These are phyloP conservation scores for Dichotomopilus funicola DNA, from an alignment of 2,329 filamentous ascomycete genomes.

Conservation along the genomic window DNA sequence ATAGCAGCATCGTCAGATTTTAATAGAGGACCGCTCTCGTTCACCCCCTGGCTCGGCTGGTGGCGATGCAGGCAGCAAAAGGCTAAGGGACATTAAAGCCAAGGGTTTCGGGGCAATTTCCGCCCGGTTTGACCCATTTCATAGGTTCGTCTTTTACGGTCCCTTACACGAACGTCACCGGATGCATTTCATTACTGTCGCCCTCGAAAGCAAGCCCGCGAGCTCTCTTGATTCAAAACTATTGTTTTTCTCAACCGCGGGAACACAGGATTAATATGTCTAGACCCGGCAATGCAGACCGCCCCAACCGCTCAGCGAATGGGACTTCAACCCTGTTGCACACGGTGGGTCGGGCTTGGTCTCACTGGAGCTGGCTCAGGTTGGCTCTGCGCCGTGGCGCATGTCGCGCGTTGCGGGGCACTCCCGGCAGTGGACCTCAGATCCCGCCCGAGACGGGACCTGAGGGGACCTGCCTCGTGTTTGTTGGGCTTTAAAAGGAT, in stretches of 20 bases:
- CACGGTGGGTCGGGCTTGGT: constrained; percentile 4
- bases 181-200: too few relatives aligned
- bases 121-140: neutral
- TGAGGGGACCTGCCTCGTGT: constrained; percentile 8
- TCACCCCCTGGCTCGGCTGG: neutral
- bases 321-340: neutral
- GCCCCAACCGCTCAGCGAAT: constrained; percentile 5
- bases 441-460: constrained; percentile 7
- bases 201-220: too few relatives aligned
- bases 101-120: neutral
- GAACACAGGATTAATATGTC: neutral
- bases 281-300: constrained; percentile 5
- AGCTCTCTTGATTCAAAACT: neutral
- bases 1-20: neutral
- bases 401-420: constrained; percentile 6
- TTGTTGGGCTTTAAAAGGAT: constrained; percentile 7
- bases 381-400: neutral
- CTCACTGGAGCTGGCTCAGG: neutral
- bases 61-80: constrained; percentile 12
- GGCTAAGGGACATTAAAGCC: neutral
- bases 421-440: constrained; percentile 8
- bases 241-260: neutral
- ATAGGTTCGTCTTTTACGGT: neutral
- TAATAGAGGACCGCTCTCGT: too few relatives aligned
- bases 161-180: too few relatives aligned